These are phyloP conservation scores for Tolypocladium album DNA, from an alignment of 2,329 filamentous ascomycete genomes.

Conservation along the genomic window DNA sequence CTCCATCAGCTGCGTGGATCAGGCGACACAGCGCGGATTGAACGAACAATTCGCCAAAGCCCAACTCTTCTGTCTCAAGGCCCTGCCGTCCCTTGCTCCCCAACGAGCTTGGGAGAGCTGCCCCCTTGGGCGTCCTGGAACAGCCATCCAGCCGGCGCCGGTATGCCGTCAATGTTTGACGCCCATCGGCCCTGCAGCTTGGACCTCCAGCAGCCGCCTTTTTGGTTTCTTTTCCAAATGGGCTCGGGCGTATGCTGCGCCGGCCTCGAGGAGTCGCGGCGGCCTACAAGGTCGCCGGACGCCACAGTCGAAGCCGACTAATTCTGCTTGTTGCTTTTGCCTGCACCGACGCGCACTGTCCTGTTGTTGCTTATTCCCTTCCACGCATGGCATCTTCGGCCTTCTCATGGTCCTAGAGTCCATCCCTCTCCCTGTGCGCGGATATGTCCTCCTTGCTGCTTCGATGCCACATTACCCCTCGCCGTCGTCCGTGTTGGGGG, in stretches of 20 bases:
- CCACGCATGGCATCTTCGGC: neutral
- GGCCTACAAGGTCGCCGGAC: neutral
- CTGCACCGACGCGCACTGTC: neutral
- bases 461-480: constrained; percentile 3
- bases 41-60: neutral
- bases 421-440: constrained; percentile 3
- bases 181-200: neutral
- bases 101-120: neutral
- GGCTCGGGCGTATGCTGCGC: neutral
- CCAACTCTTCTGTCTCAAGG: neutral
- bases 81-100: neutral
- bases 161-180: neutral
- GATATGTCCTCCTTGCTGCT: constrained; percentile 3
- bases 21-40: neutral
- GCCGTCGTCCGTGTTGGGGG: neutral
- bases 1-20: neutral
- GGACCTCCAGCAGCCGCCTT: neutral
- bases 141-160: neutral
- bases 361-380: constrained; percentile 3
- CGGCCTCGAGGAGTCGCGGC: neutral
- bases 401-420: neutral
- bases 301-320: neutral
- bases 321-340: constrained; percentile 2
- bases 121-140: neutral
- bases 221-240: neutral